These are phyloP conservation scores for Hymenoscyphus linearis DNA, from an alignment of 2,329 filamentous ascomycete genomes.

Conservation along the genomic window DNA sequence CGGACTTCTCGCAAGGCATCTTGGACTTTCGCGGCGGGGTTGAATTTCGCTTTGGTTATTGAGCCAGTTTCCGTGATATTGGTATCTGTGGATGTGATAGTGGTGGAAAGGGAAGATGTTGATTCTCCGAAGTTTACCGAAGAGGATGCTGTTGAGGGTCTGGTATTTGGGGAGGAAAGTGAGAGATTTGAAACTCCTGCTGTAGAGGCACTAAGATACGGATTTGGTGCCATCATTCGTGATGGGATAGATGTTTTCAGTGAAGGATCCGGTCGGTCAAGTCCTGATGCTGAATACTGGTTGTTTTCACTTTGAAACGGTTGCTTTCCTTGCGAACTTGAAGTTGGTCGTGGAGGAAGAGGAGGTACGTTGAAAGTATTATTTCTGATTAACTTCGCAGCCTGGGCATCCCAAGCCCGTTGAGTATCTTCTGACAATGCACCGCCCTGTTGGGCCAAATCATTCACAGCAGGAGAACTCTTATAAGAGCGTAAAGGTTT, in stretches of 20 bases:
- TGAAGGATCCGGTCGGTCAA: conserved; percentile 1
- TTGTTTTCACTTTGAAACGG: background rate
- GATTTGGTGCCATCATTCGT: conserved; percentile 8
- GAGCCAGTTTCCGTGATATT: background rate
- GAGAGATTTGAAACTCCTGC: background rate
- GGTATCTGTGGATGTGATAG: background rate
- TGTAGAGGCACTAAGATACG: conserved; percentile 9
- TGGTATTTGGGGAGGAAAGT: background rate
- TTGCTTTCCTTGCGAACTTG: background rate
- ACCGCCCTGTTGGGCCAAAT: background rate
- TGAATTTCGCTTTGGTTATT: conserved; percentile 7
- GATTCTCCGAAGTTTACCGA: background rate
- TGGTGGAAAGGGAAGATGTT: background rate
- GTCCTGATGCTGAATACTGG: background rate
- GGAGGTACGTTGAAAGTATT: background rate
- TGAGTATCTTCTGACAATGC: background rate
- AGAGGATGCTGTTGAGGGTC: background rate
- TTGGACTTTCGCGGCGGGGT: conserved; percentile 16
- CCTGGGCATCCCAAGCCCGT: background rate
- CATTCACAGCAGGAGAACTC: conserved; percentile 3
- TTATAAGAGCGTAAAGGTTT: conserved; percentile 3
- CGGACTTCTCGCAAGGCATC: conserved; percentile 45
- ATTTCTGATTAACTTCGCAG: background rate
- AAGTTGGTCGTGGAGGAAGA: background rate
- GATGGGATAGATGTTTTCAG: conserved; percentile 6